These are phyloP conservation scores for Phytopythium kandeliae DNA, from an alignment of 352 stramenopile genomes.

Conservation along the genomic window DNA sequence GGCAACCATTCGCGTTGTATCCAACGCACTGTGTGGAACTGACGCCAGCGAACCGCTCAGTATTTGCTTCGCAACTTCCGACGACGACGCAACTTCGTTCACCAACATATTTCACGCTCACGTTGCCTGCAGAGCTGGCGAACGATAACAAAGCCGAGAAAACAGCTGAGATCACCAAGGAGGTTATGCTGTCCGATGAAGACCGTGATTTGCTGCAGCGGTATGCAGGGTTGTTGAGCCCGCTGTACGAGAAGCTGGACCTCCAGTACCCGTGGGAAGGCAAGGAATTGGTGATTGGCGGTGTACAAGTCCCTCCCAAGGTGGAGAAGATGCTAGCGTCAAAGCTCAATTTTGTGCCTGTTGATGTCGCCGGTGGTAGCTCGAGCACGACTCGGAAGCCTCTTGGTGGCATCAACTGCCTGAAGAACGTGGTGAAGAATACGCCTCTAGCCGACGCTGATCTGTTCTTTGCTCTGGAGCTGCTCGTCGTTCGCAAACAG, in stretches of 20 bases:
- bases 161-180: no score
- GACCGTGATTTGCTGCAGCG: constrained; percentile 18
- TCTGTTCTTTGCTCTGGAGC: constrained; percentile 53
- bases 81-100: constrained; percentile 11
- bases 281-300: constrained; percentile 27
- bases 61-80: constrained; percentile 14
- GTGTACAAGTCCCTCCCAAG: constrained; percentile 19
- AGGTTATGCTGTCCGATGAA: constrained; percentile 6
- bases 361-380: neutral
- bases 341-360: constrained; percentile 33
- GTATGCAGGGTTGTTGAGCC: constrained; percentile 15
- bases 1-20: constrained; percentile 41
- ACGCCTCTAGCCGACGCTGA: constrained; percentile 38
- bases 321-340: constrained; percentile 34
- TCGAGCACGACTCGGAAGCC: constrained; percentile 15
- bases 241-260: constrained; percentile 21
- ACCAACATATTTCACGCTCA: neutral
- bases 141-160: neutral
- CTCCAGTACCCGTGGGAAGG: constrained; percentile 47
- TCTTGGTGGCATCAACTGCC: constrained; percentile 50
- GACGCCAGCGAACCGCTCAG: constrained; percentile 9
- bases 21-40: constrained; percentile 31
- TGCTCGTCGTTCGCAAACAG: constrained; percentile 40
- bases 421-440: constrained; percentile 35
- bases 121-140: neutral